Conservation (phyloP, 768 basidiomycete genomes). For the Astraeus odoratus region DNA sequence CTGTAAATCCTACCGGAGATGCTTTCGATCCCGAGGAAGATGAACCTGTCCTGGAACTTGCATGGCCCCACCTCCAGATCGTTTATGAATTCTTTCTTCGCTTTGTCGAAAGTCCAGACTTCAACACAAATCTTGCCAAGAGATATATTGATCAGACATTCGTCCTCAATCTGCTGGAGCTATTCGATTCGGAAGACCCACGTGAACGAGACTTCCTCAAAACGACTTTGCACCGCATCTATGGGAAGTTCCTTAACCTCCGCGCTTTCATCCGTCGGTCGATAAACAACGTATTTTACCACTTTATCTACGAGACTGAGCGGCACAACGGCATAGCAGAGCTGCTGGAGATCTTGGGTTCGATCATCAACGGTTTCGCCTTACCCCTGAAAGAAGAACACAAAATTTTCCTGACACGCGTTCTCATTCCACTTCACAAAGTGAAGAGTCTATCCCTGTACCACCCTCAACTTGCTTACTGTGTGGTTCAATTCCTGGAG, state of each 20-base stretch:
- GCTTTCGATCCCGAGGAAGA: conserved; percentile 99
- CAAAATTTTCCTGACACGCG: conserved; percentile 93
- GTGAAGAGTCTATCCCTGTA: conserved; percentile 96
- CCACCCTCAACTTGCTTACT: conserved; percentile 98
- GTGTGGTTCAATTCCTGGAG: conserved; percentile 97
- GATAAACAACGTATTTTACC: conserved; percentile 99
- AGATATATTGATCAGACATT: conserved; percentile 96
- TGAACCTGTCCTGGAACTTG: conserved; percentile 96
- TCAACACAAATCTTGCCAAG: conserved; percentile 97
- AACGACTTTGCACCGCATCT: conserved; percentile 97
- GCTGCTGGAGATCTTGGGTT: conserved; percentile 94
- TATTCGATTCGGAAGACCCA: conserved; percentile 98
- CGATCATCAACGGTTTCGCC: conserved; percentile 99
- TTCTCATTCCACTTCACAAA: conserved; percentile 94
- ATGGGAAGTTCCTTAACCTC: conserved; percentile 98
- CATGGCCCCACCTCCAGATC: conserved; percentile 99
- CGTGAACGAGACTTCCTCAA: conserved; percentile 99
- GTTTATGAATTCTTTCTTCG: conserved; percentile 99
- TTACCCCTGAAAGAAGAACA: conserved; percentile 98
- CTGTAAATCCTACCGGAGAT: conserved; percentile 96
- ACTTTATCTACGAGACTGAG: conserved; percentile 98
- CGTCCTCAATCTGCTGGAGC: conserved; percentile 91
- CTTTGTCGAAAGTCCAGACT: conserved; percentile 95
- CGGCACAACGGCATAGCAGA: conserved; percentile 99
- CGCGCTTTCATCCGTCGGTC: conserved; percentile 98